Base-by-base conservation (phyloP, 768 basidiomycete genomes). In the Serendipita indica region DNA sequence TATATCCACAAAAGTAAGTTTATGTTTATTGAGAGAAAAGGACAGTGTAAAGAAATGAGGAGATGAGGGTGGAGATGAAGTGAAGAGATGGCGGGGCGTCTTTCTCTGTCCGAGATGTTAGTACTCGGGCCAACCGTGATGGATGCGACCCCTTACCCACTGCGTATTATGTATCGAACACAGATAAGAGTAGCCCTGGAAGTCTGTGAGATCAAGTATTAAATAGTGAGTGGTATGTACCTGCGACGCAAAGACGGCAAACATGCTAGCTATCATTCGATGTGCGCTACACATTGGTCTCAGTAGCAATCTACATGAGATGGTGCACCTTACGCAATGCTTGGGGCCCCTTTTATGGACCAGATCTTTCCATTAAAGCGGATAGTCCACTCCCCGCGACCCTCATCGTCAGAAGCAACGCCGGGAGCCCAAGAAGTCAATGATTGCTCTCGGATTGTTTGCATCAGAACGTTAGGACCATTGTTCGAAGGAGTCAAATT, bases 401-500 rank as follows among this genome's bases (percentile, higher is more conserved):
- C 49, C 30, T 54, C 49, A 2, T 54, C 12, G 49, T 54, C 49
- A n/a, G 49, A n/a, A 16, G 16, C 16, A 30, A 54, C n/a, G 30
- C 49, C 49, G 7, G 22, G 22, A 4, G 49, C 25, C 49, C 49
- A 54, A 16, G 10, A n/a, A 13, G 49, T 16, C 10, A 54, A 33
- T 28, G 32, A n/a, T 27, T 54, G 22, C 30, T 33, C 32, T 27
- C 49, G 49, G n/a, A 54, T 18, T 7, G 10, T 28, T 18, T 54
- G 22, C 49, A 54, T 54, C 32, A 54, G 22, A 54, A 28, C 10
- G 32, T 54, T 54, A 0, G 25, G 49, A 0, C 49, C 49, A 54
- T 54, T 54, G 32, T 54, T 54, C 32, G 49, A 54, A 10, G 49
- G 49, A 7, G 49, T 54, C 25, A 54, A 54, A 54, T 54, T 54